phyloP scores from a whole-genome alignment of 2,329 filamentous ascomycete genomes.

The Hirsutella thompsonii region DNA sequence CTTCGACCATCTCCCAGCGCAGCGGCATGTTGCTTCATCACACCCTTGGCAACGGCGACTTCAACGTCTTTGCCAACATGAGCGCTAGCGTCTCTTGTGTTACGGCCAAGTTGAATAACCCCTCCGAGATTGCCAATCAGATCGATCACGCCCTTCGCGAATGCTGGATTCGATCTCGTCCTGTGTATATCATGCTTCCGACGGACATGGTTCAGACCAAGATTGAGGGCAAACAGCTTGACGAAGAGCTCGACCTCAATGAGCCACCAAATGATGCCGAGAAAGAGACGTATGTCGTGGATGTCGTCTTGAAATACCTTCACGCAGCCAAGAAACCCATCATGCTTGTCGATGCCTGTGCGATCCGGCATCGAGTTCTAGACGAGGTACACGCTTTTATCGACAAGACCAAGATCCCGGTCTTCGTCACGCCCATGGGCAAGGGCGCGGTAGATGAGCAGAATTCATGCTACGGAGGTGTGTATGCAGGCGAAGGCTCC shows the following conservation, averaged over 20 bases:
- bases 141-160: conserved; percentile 68
- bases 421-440: conserved; percentile 84
- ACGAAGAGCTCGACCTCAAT: conserved; percentile 55
- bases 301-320: conserved; percentile 62
- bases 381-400: conserved; percentile 62
- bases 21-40: conserved; percentile 46
- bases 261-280: conserved; percentile 54
- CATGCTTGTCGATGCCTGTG: conserved; percentile 73
- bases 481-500: conserved; percentile 72
- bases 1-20: conserved; percentile 33
- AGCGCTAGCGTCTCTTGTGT: conserved; percentile 57
- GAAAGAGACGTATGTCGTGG: conserved; percentile 71
- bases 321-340: conserved; percentile 61
- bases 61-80: conserved; percentile 74
- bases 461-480: conserved; percentile 64
- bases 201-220: conserved; percentile 69
- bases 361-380: conserved; percentile 62
- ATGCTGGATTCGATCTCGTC: conserved; percentile 61
- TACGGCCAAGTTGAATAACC: conserved; percentile 57
- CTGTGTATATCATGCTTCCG: conserved; percentile 74
- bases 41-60: conserved; percentile 67
- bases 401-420: conserved; percentile 60
- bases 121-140: conserved; percentile 54
- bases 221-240: conserved; percentile 59
- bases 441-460: conserved; percentile 74